A percentile compares a stretch with the other conserved stretches of the same genome.
Evolutionary conservation across 441 rosid species (phyloP).

Genomic region (Flueggea neowawraea): DNA sequence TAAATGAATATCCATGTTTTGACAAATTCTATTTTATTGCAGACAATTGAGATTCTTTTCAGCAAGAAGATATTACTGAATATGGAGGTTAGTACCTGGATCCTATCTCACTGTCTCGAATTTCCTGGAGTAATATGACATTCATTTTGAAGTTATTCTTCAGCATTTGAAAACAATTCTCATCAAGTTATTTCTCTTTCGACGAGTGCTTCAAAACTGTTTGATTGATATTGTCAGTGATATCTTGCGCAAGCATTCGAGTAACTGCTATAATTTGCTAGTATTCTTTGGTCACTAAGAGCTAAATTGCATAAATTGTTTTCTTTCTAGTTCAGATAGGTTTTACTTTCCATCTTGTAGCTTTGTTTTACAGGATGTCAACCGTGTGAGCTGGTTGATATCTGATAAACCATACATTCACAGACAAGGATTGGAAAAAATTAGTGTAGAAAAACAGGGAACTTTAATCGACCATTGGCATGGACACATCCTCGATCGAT

Average conservation of each 20-base stretch:
- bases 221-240: neutral
- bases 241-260: neutral
- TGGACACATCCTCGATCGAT: no score
- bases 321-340: neutral
- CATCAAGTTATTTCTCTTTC: neutral
- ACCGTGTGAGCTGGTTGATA: no score
- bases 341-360: neutral
- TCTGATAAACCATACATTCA: no score
- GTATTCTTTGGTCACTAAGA: neutral
- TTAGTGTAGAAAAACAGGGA: no score
- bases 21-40: slow-evolving; percentile 24
- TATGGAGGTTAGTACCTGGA: slow-evolving; percentile 61
- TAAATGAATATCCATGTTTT: neutral
- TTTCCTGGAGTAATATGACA: neutral
- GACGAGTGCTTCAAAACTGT: neutral
- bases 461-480: no score
- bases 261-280: neutral
- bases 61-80: slow-evolving; percentile 59
- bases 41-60: slow-evolving; percentile 84
- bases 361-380: neutral
- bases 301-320: neutral
- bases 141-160: neutral
- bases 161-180: neutral
- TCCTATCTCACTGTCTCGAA: neutral
- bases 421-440: no score